Evolutionary conservation across 2,329 filamentous ascomycete species (phyloP).

Genomic region (Ascochyta pisi): DNA sequence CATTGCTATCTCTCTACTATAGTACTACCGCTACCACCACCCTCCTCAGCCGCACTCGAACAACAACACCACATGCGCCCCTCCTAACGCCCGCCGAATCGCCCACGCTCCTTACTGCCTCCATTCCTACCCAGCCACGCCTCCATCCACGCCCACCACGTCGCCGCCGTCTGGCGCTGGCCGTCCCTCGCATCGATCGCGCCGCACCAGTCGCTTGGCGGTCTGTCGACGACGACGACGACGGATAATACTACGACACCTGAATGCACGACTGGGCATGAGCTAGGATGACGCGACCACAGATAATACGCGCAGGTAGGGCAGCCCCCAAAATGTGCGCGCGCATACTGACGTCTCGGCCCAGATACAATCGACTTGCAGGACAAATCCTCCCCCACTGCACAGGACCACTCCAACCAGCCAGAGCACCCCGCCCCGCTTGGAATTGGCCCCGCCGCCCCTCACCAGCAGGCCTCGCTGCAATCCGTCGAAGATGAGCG

Average conservation of each 20-base stretch:
- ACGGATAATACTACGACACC: background rate
- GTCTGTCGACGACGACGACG: conserved; percentile 18
- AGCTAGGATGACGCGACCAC: conserved; percentile 61
- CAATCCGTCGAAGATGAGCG: conserved; percentile 79
- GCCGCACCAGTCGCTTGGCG: conserved; percentile 37
- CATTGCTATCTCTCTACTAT: conserved; percentile 1
- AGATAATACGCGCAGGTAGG: conserved; percentile 64
- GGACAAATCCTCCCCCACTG: conserved; percentile 79
- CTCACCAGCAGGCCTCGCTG: conserved; percentile 86
- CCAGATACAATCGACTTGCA: conserved; percentile 95
- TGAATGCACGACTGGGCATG: conserved; percentile 38
- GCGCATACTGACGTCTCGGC: conserved; percentile 33
- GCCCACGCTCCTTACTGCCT: conserved; percentile 14
- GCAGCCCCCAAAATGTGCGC: background rate
- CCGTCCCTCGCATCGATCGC: conserved; percentile 37
- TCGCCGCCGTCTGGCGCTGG: conserved; percentile 21
- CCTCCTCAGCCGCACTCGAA: conserved; percentile 6
- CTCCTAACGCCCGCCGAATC: conserved; percentile 1
- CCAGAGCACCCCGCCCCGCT: conserved; percentile 58
- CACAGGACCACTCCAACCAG: conserved; percentile 76
- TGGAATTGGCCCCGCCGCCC: conserved; percentile 66
- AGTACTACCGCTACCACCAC: no score
- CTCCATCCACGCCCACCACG: background rate
- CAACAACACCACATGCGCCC: conserved; percentile 11
- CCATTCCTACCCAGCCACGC: background rate